These are phyloP conservation scores for Mucuna pruriens DNA, from an alignment of 306 rosid genomes.

Conservation along the genomic window DNA sequence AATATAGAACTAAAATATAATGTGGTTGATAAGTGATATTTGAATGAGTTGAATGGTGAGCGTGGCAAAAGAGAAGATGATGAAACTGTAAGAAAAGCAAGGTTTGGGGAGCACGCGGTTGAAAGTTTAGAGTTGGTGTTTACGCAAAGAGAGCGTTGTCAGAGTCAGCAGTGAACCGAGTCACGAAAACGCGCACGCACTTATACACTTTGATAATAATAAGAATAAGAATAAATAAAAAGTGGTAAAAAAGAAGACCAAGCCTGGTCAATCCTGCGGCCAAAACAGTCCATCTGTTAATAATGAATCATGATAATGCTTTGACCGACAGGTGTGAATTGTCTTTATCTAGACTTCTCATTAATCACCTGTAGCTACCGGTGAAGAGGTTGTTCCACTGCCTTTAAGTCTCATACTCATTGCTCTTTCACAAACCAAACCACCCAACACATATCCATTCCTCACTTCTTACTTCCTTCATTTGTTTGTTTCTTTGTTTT, in stretches of 20 bases:
- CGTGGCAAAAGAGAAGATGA: not conserved
- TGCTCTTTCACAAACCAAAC: not conserved
- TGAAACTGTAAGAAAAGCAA: not conserved
- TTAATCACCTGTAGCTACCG: conserved; percentile 4
- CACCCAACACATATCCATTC: conserved; percentile 17
- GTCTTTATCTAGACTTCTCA: not conserved
- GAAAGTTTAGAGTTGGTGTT: not conserved
- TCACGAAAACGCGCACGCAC: conserved; percentile 4
- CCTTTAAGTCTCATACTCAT: not conserved
- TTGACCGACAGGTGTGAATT: conserved; percentile 39
- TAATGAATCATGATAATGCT: not conserved
- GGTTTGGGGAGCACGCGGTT: not conserved
- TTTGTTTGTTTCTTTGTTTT: not conserved
- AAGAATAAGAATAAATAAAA: not conserved
- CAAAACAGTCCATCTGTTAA: not conserved
- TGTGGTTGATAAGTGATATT: not conserved
- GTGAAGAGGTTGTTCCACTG: conserved; percentile 34
- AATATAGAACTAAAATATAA: not conserved
- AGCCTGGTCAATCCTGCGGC: conserved; percentile 33
- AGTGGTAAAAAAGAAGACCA: not conserved
- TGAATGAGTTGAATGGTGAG: not conserved
- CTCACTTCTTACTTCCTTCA: conserved; percentile 25
- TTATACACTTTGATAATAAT: not conserved
- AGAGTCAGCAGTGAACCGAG: conserved; percentile 28
- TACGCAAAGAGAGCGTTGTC: not conserved